A percentile compares a stretch with the other conserved stretches of the same genome.
Conservation (phyloP, 2,329 filamentous ascomycete genomes). For the Phaeosphaeriaceae sp. region DNA sequence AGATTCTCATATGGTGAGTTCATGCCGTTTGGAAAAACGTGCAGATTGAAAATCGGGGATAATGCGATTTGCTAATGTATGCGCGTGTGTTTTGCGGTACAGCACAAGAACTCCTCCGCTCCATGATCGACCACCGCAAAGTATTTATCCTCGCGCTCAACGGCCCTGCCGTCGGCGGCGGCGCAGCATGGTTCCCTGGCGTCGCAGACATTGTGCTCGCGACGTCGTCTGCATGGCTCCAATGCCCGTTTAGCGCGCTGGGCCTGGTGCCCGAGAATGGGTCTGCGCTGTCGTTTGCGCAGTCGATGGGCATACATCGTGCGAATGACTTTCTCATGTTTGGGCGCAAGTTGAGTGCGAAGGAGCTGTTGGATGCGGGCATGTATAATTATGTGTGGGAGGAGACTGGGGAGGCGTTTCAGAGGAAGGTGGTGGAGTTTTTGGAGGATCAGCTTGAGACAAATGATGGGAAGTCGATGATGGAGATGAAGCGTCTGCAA, state of each 20-base stretch:
- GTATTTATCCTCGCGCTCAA: conserved; percentile 60
- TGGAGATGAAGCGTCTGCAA: conserved; percentile 59
- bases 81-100: neutral
- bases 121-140: conserved; percentile 59
- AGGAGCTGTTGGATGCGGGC: conserved; percentile 54
- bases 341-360: conserved; percentile 52
- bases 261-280: conserved; percentile 59
- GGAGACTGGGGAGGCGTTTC: conserved; percentile 49
- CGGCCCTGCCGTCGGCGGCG: conserved; percentile 58
- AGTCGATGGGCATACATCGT: conserved; percentile 58
- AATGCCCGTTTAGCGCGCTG: conserved; percentile 57
- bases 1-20: conserved; percentile 40
- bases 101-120: conserved; percentile 49
- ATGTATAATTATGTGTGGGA: conserved; percentile 57
- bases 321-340: conserved; percentile 62
- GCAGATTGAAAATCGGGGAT: neutral
- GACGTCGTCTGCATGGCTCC: conserved; percentile 53
- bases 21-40: neutral
- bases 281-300: conserved; percentile 54
- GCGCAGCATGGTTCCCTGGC: conserved; percentile 59
- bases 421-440: conserved; percentile 50
- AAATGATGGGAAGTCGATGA: conserved; percentile 61
- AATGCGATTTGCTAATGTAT: neutral
- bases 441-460: conserved; percentile 52
- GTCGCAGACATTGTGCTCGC: conserved; percentile 58